phyloP scores from a whole-genome alignment of 2,329 filamentous ascomycete species.

The Cladobotryum mycophilum region DNA sequence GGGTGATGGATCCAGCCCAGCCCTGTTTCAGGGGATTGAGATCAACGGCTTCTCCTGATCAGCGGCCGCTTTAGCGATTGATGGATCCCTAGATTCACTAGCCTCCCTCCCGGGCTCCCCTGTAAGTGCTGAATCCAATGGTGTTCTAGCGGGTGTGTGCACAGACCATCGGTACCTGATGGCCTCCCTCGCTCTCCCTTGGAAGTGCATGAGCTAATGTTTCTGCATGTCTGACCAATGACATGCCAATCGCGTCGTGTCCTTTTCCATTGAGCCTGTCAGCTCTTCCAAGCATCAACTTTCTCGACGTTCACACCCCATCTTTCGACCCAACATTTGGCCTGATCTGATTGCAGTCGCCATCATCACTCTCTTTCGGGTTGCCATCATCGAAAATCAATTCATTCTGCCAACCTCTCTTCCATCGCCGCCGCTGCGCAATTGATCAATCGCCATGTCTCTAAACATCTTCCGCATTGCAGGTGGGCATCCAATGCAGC shows the following conservation, averaged over 20 bases:
- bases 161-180: no score
- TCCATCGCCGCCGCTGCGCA: slow-evolving; percentile 1
- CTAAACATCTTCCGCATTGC: slow-evolving; percentile 55
- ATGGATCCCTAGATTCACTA: no score
- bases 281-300: slow-evolving; percentile 8
- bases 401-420: neutral
- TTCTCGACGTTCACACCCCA: neutral
- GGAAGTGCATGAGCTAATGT: no score
- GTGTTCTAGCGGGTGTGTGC: no score
- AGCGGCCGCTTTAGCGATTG: no score
- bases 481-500: slow-evolving; percentile 33
- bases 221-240: slow-evolving; percentile 11
- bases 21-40: no score
- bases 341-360: neutral
- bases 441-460: slow-evolving; percentile 31
- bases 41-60: no score
- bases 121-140: no score
- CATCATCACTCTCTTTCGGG: neutral
- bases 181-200: no score
- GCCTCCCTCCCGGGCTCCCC: no score
- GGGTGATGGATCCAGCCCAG: no score
- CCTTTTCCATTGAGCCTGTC: slow-evolving; percentile 15
- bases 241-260: slow-evolving; percentile 20
- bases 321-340: neutral
- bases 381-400: neutral